Percentiles rank a stretch among this genome's conserved stretches.
Conservation (phyloP, 1,284 basidiomycete species). For the Naganishia cerealis region DNA sequence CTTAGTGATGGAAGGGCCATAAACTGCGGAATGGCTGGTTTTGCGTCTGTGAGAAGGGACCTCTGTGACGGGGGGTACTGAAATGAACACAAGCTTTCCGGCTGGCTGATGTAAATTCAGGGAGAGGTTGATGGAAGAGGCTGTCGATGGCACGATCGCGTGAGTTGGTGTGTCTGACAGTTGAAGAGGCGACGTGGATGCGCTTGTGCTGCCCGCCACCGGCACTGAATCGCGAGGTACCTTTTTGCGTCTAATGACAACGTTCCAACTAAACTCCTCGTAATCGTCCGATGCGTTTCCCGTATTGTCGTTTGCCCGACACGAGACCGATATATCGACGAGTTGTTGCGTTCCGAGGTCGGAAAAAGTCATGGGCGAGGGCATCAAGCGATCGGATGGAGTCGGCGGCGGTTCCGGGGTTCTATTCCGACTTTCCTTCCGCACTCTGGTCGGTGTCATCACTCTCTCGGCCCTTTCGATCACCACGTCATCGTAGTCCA, state of each 20-base stretch:
- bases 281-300: not conserved
- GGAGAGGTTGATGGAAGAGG: slow-evolving; percentile 25
- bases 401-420: not conserved
- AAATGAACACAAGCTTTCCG: slow-evolving; percentile 26
- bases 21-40: not conserved
- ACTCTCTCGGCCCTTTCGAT: slow-evolving; percentile 5
- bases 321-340: slow-evolving; percentile 3
- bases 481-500: slow-evolving; percentile 9
- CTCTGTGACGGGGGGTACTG: not conserved
- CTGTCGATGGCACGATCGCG: not conserved
- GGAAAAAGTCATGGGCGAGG: not conserved
- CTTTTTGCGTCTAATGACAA: slow-evolving; percentile 2
- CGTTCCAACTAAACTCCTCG: slow-evolving; percentile 10
- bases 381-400: not conserved
- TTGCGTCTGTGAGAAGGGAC: not conserved
- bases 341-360: not conserved
- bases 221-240: not conserved
- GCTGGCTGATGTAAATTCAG: slow-evolving; percentile 18
- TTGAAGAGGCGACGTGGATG: not conserved
- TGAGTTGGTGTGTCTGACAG: not conserved
- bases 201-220: not conserved
- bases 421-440: not conserved
- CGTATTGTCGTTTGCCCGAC: not conserved
- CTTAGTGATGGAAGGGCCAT: not conserved
- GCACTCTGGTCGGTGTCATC: slow-evolving; percentile 1